Percentiles rank a stretch among this genome's conserved stretches.
Evolutionary conservation across 1,284 basidiomycete genomes (phyloP).

Genomic region (Ganoderma meredithae): DNA sequence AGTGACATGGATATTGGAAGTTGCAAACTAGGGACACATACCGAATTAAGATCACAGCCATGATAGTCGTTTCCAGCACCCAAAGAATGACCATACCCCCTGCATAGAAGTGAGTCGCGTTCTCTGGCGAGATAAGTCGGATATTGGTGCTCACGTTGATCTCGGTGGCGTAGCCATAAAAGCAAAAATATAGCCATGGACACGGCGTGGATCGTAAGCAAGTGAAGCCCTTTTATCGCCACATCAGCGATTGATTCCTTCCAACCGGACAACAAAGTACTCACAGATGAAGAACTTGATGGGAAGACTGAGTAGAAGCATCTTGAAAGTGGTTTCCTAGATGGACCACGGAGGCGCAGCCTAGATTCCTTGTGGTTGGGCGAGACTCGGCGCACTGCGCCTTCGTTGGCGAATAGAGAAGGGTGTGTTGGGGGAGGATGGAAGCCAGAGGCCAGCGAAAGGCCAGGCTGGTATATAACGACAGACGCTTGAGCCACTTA

Average conservation of each 20-base stretch:
- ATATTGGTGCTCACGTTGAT: background rate
- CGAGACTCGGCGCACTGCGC: constrained; percentile 1
- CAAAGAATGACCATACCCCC: background rate
- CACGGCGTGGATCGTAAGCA: background rate
- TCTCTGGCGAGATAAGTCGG: background rate
- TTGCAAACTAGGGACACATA: background rate
- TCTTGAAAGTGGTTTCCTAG: background rate
- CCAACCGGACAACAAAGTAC: background rate
- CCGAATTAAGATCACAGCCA: background rate
- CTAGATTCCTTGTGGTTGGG: background rate
- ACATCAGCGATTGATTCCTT: background rate
- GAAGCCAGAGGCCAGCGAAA: background rate
- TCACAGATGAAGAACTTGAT: constrained; percentile 5
- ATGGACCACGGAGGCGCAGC: constrained; percentile 1
- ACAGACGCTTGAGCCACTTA: constrained; percentile 1
- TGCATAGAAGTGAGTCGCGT: background rate
- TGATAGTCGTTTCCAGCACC: background rate
- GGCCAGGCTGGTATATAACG: background rate
- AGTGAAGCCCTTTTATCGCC: background rate
- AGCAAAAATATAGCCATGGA: background rate
- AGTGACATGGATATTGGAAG: background rate
- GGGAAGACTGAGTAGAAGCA: background rate
- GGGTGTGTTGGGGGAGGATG: background rate
- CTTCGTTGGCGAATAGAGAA: background rate
- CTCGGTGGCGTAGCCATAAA: constrained; percentile 1